Evolutionary conservation across 2,329 filamentous ascomycete genomes (phyloP), one percentile per base, ranked within the genome.

Genomic region (Ophiocordyceps sinensis): DNA sequence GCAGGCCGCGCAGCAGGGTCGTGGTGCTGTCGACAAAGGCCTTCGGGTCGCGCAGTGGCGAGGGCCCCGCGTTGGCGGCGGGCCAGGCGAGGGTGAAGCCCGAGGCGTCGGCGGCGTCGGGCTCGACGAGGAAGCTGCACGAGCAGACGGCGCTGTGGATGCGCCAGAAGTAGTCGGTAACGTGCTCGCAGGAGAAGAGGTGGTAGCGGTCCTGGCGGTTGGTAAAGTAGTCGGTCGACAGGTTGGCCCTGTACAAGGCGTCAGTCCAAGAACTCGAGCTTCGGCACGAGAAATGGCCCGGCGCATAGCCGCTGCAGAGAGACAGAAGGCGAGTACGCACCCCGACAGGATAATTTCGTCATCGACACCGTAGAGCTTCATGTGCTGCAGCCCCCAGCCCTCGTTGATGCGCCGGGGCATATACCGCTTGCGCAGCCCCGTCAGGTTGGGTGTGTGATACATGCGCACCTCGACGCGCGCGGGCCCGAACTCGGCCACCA

Each of bases 381-480:
- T 98, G 57, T 98, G 91, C 58, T 98, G 91, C 45, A 98, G 64
- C 1, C 91, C 91, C 91, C 91, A 98, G 15, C 91, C 91, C 63
- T 98, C 91, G 51, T 98, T 98, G 57, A 98, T 89, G 17, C 91
- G 74, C 55, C 77, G 85, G 0, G 91, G 91, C 2, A 96, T 76
- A 49, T 84, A 68, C 53, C 79, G 79, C 63, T 96, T 96, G 39
- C 81, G 76, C 43, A 93, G 51, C 0, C 91, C 91, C 3, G 85
- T 94, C 47, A 98, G 64, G 54, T 98, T 98, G 0, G 91, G 91
- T 1, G 91, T 98, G 61, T 98, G 91, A 56, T 93, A 98, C 87
- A 98, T 93, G 51, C 88, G 82, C 47, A 98, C 78, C 54, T 95
- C 86, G 34, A 98, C 87, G 31, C 89, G 75, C 1, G 85, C 78